These are phyloP conservation scores for Apiospora malaysiana DNA, from an alignment of 2,329 filamentous ascomycete species.

Conservation along the genomic window DNA sequence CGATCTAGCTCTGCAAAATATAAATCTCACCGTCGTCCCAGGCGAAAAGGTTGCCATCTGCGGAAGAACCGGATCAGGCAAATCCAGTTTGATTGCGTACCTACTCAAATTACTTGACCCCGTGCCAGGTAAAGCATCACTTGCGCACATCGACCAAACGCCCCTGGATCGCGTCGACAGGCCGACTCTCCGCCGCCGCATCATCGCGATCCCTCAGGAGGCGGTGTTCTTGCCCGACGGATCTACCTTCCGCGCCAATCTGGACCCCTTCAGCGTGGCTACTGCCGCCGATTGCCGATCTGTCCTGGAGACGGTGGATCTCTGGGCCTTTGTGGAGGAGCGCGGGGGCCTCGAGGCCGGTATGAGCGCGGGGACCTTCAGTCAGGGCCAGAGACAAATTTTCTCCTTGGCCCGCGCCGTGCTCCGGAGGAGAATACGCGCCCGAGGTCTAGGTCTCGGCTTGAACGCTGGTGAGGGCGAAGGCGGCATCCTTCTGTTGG, in stretches of 20 bases:
- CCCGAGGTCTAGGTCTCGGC: constrained; percentile 31
- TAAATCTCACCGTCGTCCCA: constrained; percentile 36
- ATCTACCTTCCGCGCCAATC: constrained; percentile 40
- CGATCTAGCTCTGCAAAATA: constrained; percentile 36
- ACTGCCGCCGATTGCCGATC: constrained; percentile 30
- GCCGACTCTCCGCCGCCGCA: constrained; percentile 41
- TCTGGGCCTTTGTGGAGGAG: constrained; percentile 33
- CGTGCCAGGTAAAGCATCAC: constrained; percentile 27
- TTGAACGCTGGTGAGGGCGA: constrained; percentile 26
- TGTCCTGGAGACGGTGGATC: constrained; percentile 32
- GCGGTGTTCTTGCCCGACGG: constrained; percentile 47
- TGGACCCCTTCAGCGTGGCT: constrained; percentile 38
- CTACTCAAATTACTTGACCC: constrained; percentile 48
- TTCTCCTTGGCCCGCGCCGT: constrained; percentile 36
- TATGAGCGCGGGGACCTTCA: constrained; percentile 50
- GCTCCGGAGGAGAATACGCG: constrained; percentile 34
- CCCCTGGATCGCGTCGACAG: constrained; percentile 41
- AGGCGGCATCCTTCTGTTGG: constrained; percentile 38
- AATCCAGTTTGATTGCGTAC: constrained; percentile 47
- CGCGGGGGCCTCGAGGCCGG: constrained; percentile 34
- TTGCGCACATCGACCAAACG: constrained; percentile 43
- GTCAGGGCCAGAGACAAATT: constrained; percentile 54
- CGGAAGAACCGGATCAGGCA: constrained; percentile 45
- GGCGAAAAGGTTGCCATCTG: constrained; percentile 43
- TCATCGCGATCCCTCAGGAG: constrained; percentile 52